Percentiles rank a stretch among this genome's conserved stretches.
Evolutionary conservation across 2,329 filamentous ascomycete species (phyloP).

Genomic region (Cytospora leucostoma): DNA sequence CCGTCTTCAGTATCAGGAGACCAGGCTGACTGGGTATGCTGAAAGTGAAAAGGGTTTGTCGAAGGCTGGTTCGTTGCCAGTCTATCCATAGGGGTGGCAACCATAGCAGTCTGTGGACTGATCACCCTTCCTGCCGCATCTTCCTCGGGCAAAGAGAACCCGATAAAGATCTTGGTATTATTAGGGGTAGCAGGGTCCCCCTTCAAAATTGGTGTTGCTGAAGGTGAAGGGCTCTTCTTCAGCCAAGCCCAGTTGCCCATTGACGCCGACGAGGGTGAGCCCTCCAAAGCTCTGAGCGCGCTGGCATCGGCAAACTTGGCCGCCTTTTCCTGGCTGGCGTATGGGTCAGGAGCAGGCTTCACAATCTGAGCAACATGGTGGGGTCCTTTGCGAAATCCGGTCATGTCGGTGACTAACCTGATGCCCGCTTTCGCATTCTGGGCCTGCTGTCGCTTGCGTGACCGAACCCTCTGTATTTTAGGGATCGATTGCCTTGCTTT

Average conservation of each 20-base stretch:
- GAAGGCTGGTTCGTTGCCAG: conserved; percentile 29
- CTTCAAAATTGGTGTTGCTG: not conserved
- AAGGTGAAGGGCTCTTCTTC: conserved; percentile 41
- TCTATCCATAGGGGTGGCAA: conserved; percentile 43
- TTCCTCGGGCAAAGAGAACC: conserved; percentile 64
- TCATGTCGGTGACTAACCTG: conserved; percentile 70
- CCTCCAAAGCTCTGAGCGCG: conserved; percentile 61
- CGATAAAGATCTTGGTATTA: conserved; percentile 72
- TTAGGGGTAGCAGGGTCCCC: conserved; percentile 45
- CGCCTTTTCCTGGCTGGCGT: conserved; percentile 24
- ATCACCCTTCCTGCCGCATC: conserved; percentile 47
- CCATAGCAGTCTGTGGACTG: conserved; percentile 52
- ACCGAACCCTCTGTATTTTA: conserved; percentile 53
- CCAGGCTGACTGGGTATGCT: conserved; percentile 55
- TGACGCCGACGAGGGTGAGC: conserved; percentile 53
- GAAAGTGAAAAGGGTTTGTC: conserved; percentile 30
- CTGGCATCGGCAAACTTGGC: conserved; percentile 60
- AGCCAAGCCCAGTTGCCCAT: conserved; percentile 62
- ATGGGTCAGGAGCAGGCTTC: conserved; percentile 27
- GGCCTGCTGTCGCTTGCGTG: conserved; percentile 60
- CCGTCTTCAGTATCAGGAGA: conserved; percentile 63
- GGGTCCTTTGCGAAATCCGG: conserved; percentile 48
- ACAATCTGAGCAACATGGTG: conserved; percentile 41
- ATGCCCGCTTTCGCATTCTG: conserved; percentile 65
- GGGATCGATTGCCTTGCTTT: conserved; percentile 41